phyloP scores from a whole-genome alignment of 805 yeast genomes.

The Candida michaelii region DNA sequence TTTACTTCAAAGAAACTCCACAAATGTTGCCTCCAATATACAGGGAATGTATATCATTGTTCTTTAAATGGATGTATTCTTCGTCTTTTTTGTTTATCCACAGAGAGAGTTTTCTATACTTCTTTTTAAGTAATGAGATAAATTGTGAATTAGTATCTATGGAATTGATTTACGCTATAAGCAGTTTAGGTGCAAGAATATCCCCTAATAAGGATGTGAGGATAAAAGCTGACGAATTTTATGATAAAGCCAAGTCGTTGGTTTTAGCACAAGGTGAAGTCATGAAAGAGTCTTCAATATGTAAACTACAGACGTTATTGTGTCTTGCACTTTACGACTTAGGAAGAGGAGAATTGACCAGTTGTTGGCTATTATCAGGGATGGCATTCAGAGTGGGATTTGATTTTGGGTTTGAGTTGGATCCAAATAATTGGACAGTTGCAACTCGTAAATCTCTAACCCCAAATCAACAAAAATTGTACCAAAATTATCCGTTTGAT shows the following conservation, averaged over 20 bases:
- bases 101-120: constrained; percentile 14
- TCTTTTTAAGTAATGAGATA: constrained; percentile 16
- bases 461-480: neutral
- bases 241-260: constrained; percentile 5
- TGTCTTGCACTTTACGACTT: constrained; percentile 16
- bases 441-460: constrained; percentile 8
- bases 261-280: constrained; percentile 8
- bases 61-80: constrained; percentile 13
- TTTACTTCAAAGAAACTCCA: constrained; percentile 7
- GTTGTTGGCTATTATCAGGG: constrained; percentile 18
- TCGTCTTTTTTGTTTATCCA: constrained; percentile 12
- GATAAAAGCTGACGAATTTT: constrained; percentile 11
- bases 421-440: constrained; percentile 16
- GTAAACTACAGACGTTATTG: constrained; percentile 14
- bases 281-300: constrained; percentile 10
- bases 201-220: constrained; percentile 5
- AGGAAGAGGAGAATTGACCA: constrained; percentile 16
- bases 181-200: constrained; percentile 11
- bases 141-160: constrained; percentile 14
- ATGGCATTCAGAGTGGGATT: constrained; percentile 17
- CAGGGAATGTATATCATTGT: constrained; percentile 10
- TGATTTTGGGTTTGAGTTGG: constrained; percentile 17
- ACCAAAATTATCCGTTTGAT: constrained; percentile 11
- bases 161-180: constrained; percentile 11
- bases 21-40: neutral